Evolutionary conservation across 1,284 basidiomycete genomes (phyloP).

Genomic region (Ustilago xerochloae): DNA sequence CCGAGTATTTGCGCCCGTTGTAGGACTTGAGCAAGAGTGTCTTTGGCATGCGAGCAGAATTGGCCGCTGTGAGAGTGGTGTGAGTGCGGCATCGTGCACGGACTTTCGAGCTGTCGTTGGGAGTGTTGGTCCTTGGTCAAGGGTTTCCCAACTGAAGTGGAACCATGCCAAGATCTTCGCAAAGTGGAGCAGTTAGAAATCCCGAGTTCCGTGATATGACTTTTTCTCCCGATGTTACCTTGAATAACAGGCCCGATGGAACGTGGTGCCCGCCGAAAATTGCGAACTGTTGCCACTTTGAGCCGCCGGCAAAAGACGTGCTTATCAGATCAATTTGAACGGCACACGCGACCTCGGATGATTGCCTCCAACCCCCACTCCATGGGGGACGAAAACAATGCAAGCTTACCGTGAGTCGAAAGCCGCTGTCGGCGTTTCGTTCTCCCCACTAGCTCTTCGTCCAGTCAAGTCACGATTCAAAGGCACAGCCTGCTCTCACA

Average conservation of each 20-base stretch:
- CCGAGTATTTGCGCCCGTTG: conserved; percentile 79
- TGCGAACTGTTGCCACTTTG: neutral
- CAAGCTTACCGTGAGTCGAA: conserved; percentile 19
- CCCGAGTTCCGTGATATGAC: too few relatives aligned
- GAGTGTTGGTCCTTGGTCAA: neutral
- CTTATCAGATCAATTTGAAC: conserved; percentile 22
- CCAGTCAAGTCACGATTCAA: too few relatives aligned
- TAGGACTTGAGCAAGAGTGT: conserved; percentile 82
- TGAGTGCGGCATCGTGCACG: conserved; percentile 74
- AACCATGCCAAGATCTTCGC: neutral
- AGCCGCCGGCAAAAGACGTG: conserved; percentile 10
- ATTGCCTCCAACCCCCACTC: neutral
- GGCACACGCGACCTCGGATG: neutral
- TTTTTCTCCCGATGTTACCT: neutral
- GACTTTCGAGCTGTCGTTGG: neutral
- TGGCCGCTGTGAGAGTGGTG: conserved; percentile 97
- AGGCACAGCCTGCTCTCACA: too few relatives aligned
- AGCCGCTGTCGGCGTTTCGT: conserved; percentile 5
- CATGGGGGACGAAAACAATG: neutral
- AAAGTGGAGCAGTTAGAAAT: conserved; percentile 11
- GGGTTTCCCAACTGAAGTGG: neutral
- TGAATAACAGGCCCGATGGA: too few relatives aligned
- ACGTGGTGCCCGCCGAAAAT: too few relatives aligned
- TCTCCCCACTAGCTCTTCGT: too few relatives aligned
- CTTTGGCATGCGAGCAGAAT: conserved; percentile 90